Base-by-base conservation (phyloP, 495 filamentous ascomycete genomes). In the Massariosphaeria phaeospora region DNA sequence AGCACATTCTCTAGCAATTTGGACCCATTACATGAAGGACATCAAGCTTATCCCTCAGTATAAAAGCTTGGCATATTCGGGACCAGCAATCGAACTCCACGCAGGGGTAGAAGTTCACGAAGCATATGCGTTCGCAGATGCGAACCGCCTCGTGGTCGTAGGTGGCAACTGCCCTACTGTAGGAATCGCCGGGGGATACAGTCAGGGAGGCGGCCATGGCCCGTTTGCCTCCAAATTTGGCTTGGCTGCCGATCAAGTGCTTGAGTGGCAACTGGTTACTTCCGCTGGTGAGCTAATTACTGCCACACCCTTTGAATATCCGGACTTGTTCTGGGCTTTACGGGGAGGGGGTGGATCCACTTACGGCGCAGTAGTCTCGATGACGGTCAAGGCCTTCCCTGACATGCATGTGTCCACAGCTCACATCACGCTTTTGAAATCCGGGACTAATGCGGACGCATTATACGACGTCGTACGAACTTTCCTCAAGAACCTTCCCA, bases 191-290 rank as follows among this genome's bases (percentile, higher is more conserved):
- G 76, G 82, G 7, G 84, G 83, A 2, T 85, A 77, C 54, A 73
- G 64, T 12, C 78, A 80, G 55, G 82, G 80, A 3, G 83, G 81
- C 17, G 85, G 84, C 2, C 81, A 85, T 58, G 73, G 73, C 6
- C 68, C 78, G 0, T 72, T 87, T 8, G 60, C 59, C 20, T 71
- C 71, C 7, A 60, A 57, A 2, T 79, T 77, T 46, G 84, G 84
- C 0, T 67, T 88, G 1, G 84, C 64, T 7, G 81, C 82, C 0
- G 84, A 88, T 58, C 74, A 82, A 29, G 75, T 81, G 0, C 70
- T 86, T 3, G 73, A 82, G 57, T 79, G 10, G 8, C 31, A 47
- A 29, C 30, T 47, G 15, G 52, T 48, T 2, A 55, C 42, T 7
- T 41, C 42, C 1, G 31, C 18, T 34, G 42, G 52, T 9, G 17